phyloP scores from a whole-genome alignment of 139 green algal species.

The Ettlia oleoabundans region DNA sequence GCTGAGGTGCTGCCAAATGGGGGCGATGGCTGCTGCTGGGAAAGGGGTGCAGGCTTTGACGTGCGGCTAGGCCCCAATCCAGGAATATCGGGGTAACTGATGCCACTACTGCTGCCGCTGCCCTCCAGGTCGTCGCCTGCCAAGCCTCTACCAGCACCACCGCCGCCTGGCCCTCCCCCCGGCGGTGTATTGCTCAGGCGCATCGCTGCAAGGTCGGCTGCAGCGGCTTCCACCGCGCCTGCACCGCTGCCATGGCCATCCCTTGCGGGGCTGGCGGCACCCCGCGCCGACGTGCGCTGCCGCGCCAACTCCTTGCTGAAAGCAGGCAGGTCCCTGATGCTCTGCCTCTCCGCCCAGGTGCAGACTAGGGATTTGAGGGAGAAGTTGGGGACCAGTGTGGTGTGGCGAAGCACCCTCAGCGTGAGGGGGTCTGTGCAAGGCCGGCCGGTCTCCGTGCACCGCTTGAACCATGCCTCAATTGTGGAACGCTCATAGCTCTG shows the following conservation, averaged over 20 bases:
- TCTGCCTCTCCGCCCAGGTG: constrained; percentile 13
- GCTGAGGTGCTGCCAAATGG: too few relatives aligned
- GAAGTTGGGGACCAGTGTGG: constrained; percentile 11
- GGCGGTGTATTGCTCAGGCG: not conserved
- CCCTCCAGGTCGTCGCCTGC: too few relatives aligned
- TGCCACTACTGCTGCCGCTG: too few relatives aligned
- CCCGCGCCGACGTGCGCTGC: not conserved
- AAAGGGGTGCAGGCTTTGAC: too few relatives aligned
- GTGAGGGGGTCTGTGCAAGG: constrained; percentile 24
- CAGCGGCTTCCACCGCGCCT: not conserved
- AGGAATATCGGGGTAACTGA: not conserved
- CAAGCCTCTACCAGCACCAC: not conserved
- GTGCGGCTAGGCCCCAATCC: too few relatives aligned
- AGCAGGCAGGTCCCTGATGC: constrained; percentile 7
- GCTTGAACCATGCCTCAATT: constrained; percentile 6
- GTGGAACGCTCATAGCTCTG: constrained; percentile 23
- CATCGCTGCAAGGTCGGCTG: not conserved
- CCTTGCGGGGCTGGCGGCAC: not conserved
- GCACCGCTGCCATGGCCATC: not conserved
- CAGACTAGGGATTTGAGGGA: constrained; percentile 1
- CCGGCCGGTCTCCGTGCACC: not conserved
- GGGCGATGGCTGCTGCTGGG: not conserved
- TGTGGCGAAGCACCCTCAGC: not conserved
- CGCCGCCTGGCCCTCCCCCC: too few relatives aligned
- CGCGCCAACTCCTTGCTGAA: constrained; percentile 13